A percentile compares a stretch with the other conserved stretches of the same genome.
Conservation (phyloP, 2,329 filamentous ascomycete genomes). For the Lecanicillium sp. region DNA sequence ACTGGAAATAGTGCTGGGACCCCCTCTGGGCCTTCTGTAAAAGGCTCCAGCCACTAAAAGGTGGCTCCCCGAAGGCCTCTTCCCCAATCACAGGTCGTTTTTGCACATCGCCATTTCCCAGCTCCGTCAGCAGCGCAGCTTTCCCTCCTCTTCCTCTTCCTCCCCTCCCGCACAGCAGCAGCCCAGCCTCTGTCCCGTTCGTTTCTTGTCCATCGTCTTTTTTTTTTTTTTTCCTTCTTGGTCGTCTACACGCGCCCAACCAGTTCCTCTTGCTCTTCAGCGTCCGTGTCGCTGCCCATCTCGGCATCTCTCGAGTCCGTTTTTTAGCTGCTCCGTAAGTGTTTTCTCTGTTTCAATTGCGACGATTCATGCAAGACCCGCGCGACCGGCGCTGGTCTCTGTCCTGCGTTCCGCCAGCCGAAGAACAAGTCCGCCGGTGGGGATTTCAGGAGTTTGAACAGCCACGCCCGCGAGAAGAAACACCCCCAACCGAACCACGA, state of each 20-base stretch:
- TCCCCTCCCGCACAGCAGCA: slow-evolving; percentile 5
- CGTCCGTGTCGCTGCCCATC: slow-evolving; percentile 7
- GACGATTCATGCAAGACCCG: slow-evolving; percentile 6
- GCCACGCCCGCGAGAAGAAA: slow-evolving; percentile 4
- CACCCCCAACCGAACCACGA: background rate
- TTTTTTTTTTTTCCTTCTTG: slow-evolving; percentile 2
- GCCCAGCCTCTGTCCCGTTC: no score
- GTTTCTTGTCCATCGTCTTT: background rate
- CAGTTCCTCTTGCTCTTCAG: background rate
- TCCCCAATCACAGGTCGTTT: slow-evolving; percentile 13
- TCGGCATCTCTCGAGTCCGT: background rate
- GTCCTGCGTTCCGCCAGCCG: slow-evolving; percentile 6
- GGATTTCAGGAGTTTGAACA: slow-evolving; percentile 13
- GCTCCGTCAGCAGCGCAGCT: slow-evolving; percentile 8
- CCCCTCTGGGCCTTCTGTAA: background rate
- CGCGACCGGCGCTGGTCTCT: slow-evolving; percentile 4
- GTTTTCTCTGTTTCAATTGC: slow-evolving; percentile 8
- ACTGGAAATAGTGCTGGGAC: no score
- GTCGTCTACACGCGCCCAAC: background rate
- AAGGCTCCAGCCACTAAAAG: background rate
- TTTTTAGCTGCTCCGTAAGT: slow-evolving; percentile 5
- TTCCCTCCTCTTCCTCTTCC: slow-evolving; percentile 8
- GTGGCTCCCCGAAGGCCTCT: background rate
- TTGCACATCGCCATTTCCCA: slow-evolving; percentile 14
- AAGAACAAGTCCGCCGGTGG: slow-evolving; percentile 9